Evolutionary conservation across 2,329 filamentous ascomycete genomes (phyloP), one percentile per base, ranked within the genome.

Genomic region (Neopestalotiopsis rosae): DNA sequence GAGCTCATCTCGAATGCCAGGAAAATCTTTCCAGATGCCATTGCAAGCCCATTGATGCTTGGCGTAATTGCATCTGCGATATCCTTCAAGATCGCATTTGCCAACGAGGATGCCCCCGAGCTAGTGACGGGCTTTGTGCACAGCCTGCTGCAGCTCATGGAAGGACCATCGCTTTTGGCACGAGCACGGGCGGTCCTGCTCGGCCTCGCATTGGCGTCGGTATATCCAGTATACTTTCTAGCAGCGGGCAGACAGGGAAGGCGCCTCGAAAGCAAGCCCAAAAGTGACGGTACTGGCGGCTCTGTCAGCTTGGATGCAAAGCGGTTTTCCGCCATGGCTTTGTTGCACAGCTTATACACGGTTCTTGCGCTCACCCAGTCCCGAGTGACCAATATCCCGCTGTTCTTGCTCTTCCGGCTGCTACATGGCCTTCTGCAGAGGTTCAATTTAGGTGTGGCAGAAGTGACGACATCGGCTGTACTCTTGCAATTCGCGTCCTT

Each of bases 51-150:
- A 0, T 73, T 83, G 5, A 79, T 82, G 4, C 80, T 82, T 0
- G 77, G 81, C 12, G 78, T 89, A 2, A 78, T 84, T 6, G 81
- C 81, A 4, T 81, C 85, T 1, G 92, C 93, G 0, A 87, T 96
- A 28, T 85, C 91, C 4, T 99, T 98, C 85, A 99, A 99, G 81
- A 82, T 98, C 30, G 91, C 91, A 1, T 98, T 98, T 77, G 96
- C 94, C 0, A 88, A 90, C 61, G 91, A 94, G 67, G 96, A 98
- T 79, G 93, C 95, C 0, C 95, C 95, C 0, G 96, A 98, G 78
- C 85, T 97, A 9, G 84, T 95, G 30, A 79, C 83, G 3, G 85
- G 83, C 2, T 80, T 85, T 61, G 81, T 82, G 0, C 78, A 74
- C 61, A 76, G 73, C 3, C 72, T 88, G 3, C 77, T 83, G 14